phyloP scores from a whole-genome alignment of 371 early-diverging fungal species.

The Mortierella sp. region DNA sequence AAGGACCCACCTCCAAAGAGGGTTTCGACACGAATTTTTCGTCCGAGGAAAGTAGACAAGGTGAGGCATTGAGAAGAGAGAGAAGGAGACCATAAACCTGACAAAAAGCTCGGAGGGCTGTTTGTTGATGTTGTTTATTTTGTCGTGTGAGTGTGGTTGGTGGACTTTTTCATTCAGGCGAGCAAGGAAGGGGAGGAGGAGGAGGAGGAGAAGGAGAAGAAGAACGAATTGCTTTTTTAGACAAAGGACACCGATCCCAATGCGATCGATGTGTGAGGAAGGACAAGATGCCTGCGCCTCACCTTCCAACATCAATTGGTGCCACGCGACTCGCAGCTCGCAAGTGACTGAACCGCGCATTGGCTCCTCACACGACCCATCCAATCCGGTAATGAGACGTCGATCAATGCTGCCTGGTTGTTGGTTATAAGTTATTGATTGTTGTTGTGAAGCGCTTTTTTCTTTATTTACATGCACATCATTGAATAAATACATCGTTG shows the following conservation, averaged over 20 bases:
- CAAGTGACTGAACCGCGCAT: neutral
- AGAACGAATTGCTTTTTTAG: neutral
- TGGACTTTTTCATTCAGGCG: neutral
- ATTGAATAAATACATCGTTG: neutral
- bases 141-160: neutral
- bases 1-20: neutral
- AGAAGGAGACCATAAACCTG: neutral
- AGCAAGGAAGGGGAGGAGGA: neutral
- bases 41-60: neutral
- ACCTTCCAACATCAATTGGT: neutral
- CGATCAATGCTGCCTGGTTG: neutral
- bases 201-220: no score
- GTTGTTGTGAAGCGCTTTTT: neutral
- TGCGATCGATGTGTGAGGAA: neutral
- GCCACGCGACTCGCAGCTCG: neutral
- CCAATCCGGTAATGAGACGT: neutral
- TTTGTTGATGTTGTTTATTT: neutral
- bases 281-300: neutral
- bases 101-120: neutral
- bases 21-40: neutral
- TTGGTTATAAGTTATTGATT: no score
- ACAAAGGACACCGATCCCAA: neutral
- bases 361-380: neutral
- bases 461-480: neutral
- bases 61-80: no score